Evolutionary conservation across 1,139 yeast genomes (phyloP).

Genomic region (Blastobotrys elegans): DNA sequence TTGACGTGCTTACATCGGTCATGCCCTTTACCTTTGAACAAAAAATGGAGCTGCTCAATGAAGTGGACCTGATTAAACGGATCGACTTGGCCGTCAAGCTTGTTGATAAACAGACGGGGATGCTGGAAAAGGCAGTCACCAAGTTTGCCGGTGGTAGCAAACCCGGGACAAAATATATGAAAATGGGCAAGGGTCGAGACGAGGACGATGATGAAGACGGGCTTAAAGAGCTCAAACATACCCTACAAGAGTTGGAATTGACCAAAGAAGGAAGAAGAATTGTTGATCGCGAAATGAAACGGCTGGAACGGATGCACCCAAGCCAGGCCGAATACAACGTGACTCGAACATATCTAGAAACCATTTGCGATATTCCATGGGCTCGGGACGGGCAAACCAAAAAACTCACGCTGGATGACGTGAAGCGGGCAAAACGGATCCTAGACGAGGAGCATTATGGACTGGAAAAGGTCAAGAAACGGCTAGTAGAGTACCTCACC

Average conservation of each 20-base stretch:
- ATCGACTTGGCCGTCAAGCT: conserved; percentile 26
- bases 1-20: conserved; percentile 35
- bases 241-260: conserved; percentile 26
- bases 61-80: conserved; percentile 28
- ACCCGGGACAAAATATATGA: conserved; percentile 25
- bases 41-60: conserved; percentile 30
- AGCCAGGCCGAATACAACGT: conserved; percentile 74
- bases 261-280: conserved; percentile 41
- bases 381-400: conserved; percentile 27
- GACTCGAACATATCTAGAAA: conserved; percentile 63
- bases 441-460: conserved; percentile 84
- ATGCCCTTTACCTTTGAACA: conserved; percentile 33
- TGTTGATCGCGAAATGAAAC: conserved; percentile 56
- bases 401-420: conserved; percentile 39
- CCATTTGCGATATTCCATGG: conserved; percentile 60
- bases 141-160: conserved; percentile 2
- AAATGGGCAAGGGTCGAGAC: conserved; percentile 32
- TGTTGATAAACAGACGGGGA: conserved; percentile 19
- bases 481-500: conserved; percentile 77
- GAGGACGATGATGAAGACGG: conserved; percentile 33
- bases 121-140: conserved; percentile 14
- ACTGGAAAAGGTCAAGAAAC: conserved; percentile 69
- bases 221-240: conserved; percentile 28
- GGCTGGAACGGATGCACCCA: conserved; percentile 59
- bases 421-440: conserved; percentile 51